phyloP scores from a whole-genome alignment of 139 green algal genomes.

The Diplosphaera chodatii region DNA sequence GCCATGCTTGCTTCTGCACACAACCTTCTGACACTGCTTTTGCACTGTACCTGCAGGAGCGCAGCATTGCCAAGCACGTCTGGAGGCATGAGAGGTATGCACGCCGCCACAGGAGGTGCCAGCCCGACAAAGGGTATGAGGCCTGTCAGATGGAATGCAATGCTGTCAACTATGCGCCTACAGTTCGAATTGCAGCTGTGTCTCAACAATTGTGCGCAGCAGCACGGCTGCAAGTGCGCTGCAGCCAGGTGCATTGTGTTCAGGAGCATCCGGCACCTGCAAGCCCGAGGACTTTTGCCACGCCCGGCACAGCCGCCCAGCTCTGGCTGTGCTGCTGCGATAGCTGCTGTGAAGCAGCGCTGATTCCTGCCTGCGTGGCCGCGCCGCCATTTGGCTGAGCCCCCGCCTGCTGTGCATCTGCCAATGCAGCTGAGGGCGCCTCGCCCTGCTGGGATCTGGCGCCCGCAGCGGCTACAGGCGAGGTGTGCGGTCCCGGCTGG shows the following conservation, averaged over 20 bases:
- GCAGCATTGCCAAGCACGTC: slow-evolving; percentile 29
- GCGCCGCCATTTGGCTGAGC: not conserved
- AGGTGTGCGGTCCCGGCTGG: not conserved
- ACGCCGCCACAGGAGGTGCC: slow-evolving; percentile 34
- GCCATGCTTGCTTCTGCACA: too few species aligned
- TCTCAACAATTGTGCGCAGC: too few species aligned
- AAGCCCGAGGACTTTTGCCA: not conserved
- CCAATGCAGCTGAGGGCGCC: too few species aligned
- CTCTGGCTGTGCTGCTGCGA: not conserved
- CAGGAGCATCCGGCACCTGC: not conserved
- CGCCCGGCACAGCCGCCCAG: not conserved
- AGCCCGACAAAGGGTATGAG: slow-evolving; percentile 74
- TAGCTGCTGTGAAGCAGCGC: not conserved
- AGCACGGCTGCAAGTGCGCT: too few species aligned
- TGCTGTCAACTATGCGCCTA: too few species aligned
- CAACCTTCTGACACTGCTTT: too few species aligned
- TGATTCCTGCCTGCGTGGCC: not conserved
- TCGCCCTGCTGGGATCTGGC: too few species aligned
- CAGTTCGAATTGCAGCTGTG: too few species aligned
- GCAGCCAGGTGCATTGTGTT: too few species aligned
- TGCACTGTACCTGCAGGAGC: slow-evolving; percentile 28
- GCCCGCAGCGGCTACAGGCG: too few species aligned
- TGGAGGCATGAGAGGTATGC: slow-evolving; percentile 35
- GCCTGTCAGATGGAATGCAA: slow-evolving; percentile 15
- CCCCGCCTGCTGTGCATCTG: too few species aligned